Percentiles rank a stretch among this genome's conserved stretches.
Evolutionary conservation across 2,329 filamentous ascomycete species (phyloP).

Genomic region (Alternaria novae-zelandiae): DNA sequence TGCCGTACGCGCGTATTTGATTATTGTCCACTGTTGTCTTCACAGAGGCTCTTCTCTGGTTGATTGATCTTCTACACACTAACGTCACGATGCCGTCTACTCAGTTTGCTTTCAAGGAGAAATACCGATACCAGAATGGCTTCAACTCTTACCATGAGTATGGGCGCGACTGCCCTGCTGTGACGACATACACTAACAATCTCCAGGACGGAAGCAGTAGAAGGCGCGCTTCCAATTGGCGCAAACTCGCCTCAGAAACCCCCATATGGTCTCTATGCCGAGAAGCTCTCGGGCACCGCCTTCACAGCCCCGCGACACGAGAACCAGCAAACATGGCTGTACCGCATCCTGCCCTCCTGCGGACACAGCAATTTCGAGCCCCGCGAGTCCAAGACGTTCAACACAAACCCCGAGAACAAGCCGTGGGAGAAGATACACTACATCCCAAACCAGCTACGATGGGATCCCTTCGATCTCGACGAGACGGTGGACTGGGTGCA

Average conservation of each 20-base stretch:
- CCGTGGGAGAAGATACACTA: conserved; percentile 68
- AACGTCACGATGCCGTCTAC: conserved; percentile 66
- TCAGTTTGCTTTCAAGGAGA: conserved; percentile 67
- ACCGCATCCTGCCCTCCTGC: conserved; percentile 64
- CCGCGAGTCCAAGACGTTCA: conserved; percentile 57
- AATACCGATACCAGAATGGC: conserved; percentile 79
- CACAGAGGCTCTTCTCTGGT: conserved; percentile 36
- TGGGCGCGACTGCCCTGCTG: conserved; percentile 30
- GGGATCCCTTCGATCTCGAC: conserved; percentile 79
- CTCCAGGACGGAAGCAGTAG: conserved; percentile 74
- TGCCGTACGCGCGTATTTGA: conserved; percentile 8
- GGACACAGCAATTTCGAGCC: conserved; percentile 62
- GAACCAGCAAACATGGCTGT: conserved; percentile 66
- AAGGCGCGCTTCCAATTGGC: conserved; percentile 74
- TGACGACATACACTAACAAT: conserved; percentile 12
- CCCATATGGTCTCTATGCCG: conserved; percentile 78
- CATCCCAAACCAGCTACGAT: conserved; percentile 81
- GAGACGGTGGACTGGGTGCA: conserved; percentile 72
- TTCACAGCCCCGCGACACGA: conserved; percentile 64
- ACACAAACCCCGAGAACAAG: conserved; percentile 58
- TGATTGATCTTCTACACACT: conserved; percentile 23
- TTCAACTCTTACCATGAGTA: conserved; percentile 81
- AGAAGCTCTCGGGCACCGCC: conserved; percentile 68
- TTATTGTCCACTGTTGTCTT: conserved; percentile 36
- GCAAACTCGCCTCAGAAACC: conserved; percentile 85